phyloP scores from a whole-genome alignment of 768 basidiomycete species.

The Hirschioporus abietinus region DNA sequence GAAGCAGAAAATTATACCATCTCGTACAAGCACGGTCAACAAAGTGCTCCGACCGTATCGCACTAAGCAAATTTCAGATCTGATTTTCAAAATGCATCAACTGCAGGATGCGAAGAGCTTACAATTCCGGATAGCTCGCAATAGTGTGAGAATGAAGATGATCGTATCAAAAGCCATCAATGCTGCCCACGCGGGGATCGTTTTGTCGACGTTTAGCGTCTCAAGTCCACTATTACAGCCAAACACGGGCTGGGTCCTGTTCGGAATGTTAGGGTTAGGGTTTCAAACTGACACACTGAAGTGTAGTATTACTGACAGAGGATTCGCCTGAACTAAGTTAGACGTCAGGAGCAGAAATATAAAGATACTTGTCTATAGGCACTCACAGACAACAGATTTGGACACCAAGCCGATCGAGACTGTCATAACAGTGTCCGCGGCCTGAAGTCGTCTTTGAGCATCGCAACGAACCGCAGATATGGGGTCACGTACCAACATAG shows the following conservation, averaged over 20 bases:
- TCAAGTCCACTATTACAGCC: conserved; percentile 3
- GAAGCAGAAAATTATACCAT: not conserved
- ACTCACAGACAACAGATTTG: not conserved
- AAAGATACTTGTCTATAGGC: not conserved
- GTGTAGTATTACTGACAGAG: not conserved
- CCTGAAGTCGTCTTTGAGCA: not conserved
- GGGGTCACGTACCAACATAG: not conserved
- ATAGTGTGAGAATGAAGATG: not conserved
- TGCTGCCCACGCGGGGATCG: not conserved
- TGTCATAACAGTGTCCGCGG: not conserved
- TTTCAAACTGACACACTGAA: not conserved
- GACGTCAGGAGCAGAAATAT: not conserved
- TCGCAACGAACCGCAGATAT: not conserved
- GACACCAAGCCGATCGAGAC: not conserved
- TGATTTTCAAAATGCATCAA: not conserved
- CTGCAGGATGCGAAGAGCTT: not conserved
- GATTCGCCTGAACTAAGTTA: not conserved
- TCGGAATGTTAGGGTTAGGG: not conserved
- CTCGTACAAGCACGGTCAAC: not conserved
- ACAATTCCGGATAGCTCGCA: conserved; percentile 1
- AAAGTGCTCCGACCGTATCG: not conserved
- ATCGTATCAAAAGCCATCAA: conserved; percentile 2
- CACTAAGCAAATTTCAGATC: not conserved
- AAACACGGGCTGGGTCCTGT: not conserved
- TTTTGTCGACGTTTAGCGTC: not conserved